Evolutionary conservation across 2,329 filamentous ascomycete species (phyloP), one percentile per base, ranked within the genome.

Genomic region (Neofusicoccum parvum): DNA sequence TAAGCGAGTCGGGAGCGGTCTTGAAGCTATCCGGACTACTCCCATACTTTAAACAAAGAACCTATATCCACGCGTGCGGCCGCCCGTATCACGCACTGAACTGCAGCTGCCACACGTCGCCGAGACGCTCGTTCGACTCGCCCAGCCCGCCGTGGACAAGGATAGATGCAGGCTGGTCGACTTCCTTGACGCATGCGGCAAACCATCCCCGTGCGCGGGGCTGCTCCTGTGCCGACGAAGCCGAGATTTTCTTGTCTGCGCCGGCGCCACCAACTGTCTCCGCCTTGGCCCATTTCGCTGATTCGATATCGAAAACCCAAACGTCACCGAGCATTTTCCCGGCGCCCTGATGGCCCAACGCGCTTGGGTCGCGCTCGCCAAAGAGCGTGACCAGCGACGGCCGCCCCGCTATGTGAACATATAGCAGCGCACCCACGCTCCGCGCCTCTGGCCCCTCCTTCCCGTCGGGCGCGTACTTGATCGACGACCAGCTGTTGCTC

Each of bases 251-350:
- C 36, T 43, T 39, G 14, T 56, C 43, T 5, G 71, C 72, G 3
- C 73, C 70, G 2, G 62, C 67, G 7, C 72, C 73, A 6, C 73
- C 70, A 7, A 62, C 66, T 2, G 69, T 72, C 4, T 73, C 64
- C 17, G 76, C 37, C 65, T 72, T 68, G 7, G 74, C 75, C 75
- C 75, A 78, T 73, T 74, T 74, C 23, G 73, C 71, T 50, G 76
- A 74, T 32, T 66, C 69, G 23, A 78, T 72, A 17, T 78, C 75
- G 64, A 75, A 86, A 0, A 77, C 73, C 84, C 84, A 87, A 0
- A 80, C 77, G 71, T 87, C 83, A 2, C 71, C 70, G 50, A 86
- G 67, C 84, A 87, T 86, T 73, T 85, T 86, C 0, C 85, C 84
- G 0, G 84, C 84, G 0, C 84, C 85, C 53, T 80, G 80, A 70